Percentiles rank a stretch among this genome's conserved stretches.
These are phyloP conservation scores for Nadsonia starkeyi-henricii DNA, from an alignment of 1,139 yeast genomes.

Conservation along the genomic window DNA sequence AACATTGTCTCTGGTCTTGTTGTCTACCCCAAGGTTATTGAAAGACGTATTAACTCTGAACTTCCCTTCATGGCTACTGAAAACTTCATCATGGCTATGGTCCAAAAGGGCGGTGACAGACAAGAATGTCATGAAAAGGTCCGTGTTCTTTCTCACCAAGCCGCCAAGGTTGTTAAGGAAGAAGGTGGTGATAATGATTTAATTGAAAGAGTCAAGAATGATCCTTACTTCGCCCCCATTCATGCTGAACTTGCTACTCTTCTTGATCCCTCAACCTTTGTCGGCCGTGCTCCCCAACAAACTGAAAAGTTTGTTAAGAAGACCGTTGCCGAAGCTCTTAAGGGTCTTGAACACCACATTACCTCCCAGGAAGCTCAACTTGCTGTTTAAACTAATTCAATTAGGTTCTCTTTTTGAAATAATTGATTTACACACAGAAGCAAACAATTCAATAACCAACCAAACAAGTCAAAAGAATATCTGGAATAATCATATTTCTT, in stretches of 20 bases:
- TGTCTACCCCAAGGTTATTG: conserved; percentile 96
- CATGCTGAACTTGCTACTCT: conserved; percentile 68
- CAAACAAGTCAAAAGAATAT: not conserved
- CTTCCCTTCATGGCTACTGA: conserved; percentile 99
- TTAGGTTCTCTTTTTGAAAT: not conserved
- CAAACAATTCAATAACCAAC: not conserved
- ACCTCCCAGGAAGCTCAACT: conserved; percentile 47
- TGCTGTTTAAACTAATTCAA: conserved; percentile 12
- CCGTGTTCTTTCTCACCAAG: conserved; percentile 93
- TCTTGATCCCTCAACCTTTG: conserved; percentile 85
- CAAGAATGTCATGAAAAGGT: conserved; percentile 98
- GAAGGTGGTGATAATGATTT: conserved; percentile 98
- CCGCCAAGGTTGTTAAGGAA: conserved; percentile 93
- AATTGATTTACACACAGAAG: not conserved
- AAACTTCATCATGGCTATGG: conserved; percentile 98
- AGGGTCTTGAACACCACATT: conserved; percentile 48
- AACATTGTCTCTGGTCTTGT: conserved; percentile 92
- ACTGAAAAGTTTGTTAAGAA: conserved; percentile 80
- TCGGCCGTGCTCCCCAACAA: conserved; percentile 98
- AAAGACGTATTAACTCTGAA: conserved; percentile 87
- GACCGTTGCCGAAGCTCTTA: conserved; percentile 74
- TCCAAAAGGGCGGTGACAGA: conserved; percentile 92
- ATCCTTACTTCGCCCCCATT: conserved; percentile 79
- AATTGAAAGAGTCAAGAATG: conserved; percentile 72
- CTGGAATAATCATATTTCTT: not conserved